Base-by-base conservation (phyloP, 495 filamentous ascomycete species). In the Cudoniella acicularis region DNA sequence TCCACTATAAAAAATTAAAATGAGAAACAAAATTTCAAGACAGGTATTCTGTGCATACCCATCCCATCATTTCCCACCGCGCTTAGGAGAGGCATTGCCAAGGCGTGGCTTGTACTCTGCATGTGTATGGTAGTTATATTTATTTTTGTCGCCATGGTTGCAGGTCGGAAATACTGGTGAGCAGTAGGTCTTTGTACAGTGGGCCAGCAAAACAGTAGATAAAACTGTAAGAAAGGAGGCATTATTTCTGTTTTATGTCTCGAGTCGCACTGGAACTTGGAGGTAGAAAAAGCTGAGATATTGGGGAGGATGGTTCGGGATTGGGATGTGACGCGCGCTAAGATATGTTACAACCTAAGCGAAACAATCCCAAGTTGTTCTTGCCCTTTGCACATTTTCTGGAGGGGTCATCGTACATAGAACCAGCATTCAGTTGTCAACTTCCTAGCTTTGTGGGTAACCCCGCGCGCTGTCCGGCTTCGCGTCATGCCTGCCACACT, bases 81-180 rank as follows among this genome's bases (percentile, higher is more conserved):
- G 26, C 56, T 22, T 20, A 58, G 56, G 25, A 23, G 47, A 58
- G 47, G 46, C 56, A 42, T 52, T 58, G 56, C 47, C 47, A 51
- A 10, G 24, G 11, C 3, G 49, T 41, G 56, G 45, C 20, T 27
- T 30, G 56, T 42, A 6, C 46, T 58, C 56, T 50, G 27, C 27
- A n/a, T 50, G 10, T 49, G 27, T 52, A 42, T 21, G 1, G n/a
- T n/a, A n/a, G n/a, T n/a, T n/a, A n/a, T n/a, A n/a, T 11, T 40
- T 30, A 3, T 21, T 47, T 43, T 27, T 47, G 46, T 58, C 4
- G 26, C 46, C 2, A 36, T 23, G 22, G 25, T 52, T 22, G 48
- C 3, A 16, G 10, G 56, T 57, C 24, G 45, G 43, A 52, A 24
- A 52, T 52, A 51, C 24, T 41, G 56, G 52, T 22, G 56, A 51